These are phyloP conservation scores for Piper longum DNA, from an alignment of 164 flowering plant genomes.

Conservation along the genomic window DNA sequence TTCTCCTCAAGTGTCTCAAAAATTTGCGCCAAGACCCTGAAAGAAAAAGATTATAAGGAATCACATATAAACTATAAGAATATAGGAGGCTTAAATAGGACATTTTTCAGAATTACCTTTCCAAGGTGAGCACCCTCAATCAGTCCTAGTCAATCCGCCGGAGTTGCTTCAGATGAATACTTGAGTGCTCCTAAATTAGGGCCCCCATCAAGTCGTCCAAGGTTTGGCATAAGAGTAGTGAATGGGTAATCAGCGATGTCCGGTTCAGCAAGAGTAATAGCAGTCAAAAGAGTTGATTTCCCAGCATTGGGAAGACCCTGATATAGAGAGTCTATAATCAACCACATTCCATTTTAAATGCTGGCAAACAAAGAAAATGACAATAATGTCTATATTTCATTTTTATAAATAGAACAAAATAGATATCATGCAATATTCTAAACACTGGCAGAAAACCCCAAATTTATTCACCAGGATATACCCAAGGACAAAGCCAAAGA, in stretches of 20 bases:
- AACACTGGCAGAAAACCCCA: too few relatives aligned
- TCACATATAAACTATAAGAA: too few relatives aligned
- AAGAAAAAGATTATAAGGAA: constrained; percentile 4
- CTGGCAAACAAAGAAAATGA: background rate
- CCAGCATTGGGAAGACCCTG: constrained; percentile 99
- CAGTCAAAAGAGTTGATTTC: constrained; percentile 85
- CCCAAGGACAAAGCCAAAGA: too few relatives aligned
- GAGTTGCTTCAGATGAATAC: constrained; percentile 78
- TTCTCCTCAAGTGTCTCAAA: constrained; percentile 88
- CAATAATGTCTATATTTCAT: too few relatives aligned
- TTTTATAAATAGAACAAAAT: too few relatives aligned
- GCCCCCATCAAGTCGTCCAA: constrained; percentile 94
- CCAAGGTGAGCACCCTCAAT: constrained; percentile 99
- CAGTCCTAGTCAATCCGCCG: constrained; percentile 97
- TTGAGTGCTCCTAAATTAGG: constrained; percentile 68
- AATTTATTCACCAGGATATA: too few relatives aligned
- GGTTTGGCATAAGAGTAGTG: constrained; percentile 97
- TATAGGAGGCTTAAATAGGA: background rate
- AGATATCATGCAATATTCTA: too few relatives aligned
- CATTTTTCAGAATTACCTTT: constrained; percentile 38
- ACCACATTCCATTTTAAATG: background rate
- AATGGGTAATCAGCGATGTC: constrained; percentile 97
- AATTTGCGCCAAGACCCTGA: constrained; percentile 98
- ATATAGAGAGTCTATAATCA: background rate
- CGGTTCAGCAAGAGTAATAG: constrained; percentile 81